Evolutionary conservation across 164 flowering plant genomes (phyloP).

Genomic region (Magnolia sinica): DNA sequence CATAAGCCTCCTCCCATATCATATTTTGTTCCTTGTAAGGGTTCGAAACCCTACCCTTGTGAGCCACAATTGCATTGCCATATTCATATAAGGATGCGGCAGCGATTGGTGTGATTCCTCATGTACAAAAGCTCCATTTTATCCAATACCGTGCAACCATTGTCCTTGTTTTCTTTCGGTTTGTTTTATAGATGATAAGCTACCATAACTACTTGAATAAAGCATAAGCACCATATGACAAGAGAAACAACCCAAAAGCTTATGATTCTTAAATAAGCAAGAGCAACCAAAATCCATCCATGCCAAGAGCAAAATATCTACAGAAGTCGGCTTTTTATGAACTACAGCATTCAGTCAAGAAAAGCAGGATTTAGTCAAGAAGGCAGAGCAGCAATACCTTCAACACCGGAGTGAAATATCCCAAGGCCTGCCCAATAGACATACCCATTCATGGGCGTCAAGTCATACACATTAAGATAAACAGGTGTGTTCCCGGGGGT

Average conservation of each 20-base stretch:
- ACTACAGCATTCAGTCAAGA: background rate
- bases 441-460: constrained; percentile 94
- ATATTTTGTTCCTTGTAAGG: too few species aligned
- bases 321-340: background rate
- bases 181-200: too few species aligned
- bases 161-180: too few species aligned
- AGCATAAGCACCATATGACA: too few species aligned
- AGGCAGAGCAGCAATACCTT: constrained; percentile 47
- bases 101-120: too few species aligned
- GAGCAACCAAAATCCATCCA: background rate
- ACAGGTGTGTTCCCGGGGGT: constrained; percentile 76
- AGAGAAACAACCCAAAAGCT: background rate
- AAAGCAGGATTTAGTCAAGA: background rate
- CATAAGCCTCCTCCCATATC: too few species aligned
- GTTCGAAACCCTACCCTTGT: too few species aligned
- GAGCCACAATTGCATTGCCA: too few species aligned
- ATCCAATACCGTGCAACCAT: too few species aligned
- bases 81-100: too few species aligned
- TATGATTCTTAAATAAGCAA: background rate
- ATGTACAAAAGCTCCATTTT: too few species aligned
- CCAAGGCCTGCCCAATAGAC: constrained; percentile 96
- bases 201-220: too few species aligned
- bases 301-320: background rate
- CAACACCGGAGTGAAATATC: constrained; percentile 94
- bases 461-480: constrained; percentile 93